These are phyloP conservation scores for Chlorociboria aeruginascens DNA, from an alignment of 495 filamentous ascomycete species.

Conservation along the genomic window DNA sequence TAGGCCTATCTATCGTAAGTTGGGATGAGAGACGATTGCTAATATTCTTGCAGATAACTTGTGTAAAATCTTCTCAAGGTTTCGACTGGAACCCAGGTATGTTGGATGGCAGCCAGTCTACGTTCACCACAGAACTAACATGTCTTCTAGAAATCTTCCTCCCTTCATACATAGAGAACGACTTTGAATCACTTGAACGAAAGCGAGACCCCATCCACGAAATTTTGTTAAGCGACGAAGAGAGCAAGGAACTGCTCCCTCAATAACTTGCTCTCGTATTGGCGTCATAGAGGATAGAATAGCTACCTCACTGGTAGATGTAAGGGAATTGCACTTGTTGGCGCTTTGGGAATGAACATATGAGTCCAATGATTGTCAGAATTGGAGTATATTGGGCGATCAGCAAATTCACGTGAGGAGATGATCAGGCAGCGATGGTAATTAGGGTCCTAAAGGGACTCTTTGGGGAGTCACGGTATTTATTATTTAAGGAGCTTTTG, in stretches of 20 bases:
- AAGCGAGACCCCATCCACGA: conserved; percentile 57
- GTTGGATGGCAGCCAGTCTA: conserved; percentile 4
- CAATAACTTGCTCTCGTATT: conserved; percentile 24
- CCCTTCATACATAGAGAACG: conserved; percentile 42
- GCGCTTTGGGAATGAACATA: conserved; percentile 17
- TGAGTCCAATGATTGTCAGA: conserved; percentile 17
- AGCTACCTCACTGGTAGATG: conserved; percentile 2
- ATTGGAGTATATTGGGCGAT: conserved; percentile 14
- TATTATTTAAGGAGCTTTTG: neutral
- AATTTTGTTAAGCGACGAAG: conserved; percentile 52
- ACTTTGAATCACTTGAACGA: conserved; percentile 48
- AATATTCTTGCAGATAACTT: conserved; percentile 43
- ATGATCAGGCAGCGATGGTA: conserved; percentile 7
- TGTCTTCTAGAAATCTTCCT: conserved; percentile 36
- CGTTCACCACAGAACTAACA: neutral
- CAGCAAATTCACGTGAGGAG: conserved; percentile 7
- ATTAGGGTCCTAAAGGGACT: conserved; percentile 6
- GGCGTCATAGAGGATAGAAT: conserved; percentile 5
- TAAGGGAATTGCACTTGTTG: conserved; percentile 8
- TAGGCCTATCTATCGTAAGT: conserved; percentile 25
- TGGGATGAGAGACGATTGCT: conserved; percentile 1
- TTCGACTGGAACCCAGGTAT: conserved; percentile 60
- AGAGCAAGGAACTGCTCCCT: conserved; percentile 43
- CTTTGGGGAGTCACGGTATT: conserved; percentile 2
- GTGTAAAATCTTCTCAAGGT: conserved; percentile 54